Evolutionary conservation across 2,329 filamentous ascomycete genomes (phyloP), one percentile per base, ranked within the genome.

Genomic region (Tolypocladium paradoxum): DNA sequence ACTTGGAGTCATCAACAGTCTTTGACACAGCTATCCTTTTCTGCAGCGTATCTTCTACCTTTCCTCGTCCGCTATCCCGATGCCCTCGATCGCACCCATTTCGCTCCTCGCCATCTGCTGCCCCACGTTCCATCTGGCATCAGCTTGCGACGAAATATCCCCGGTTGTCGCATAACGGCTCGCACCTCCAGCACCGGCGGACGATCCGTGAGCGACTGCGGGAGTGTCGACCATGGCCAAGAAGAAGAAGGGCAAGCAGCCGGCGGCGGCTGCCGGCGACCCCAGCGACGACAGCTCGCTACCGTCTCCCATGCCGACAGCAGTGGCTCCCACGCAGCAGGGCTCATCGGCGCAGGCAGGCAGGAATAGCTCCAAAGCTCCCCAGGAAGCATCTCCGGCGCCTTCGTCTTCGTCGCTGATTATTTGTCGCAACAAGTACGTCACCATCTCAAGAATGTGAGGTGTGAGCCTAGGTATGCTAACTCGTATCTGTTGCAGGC

Each of bases 391-490:
- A 2, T 49, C 54, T 6, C 7, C 29, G 24, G 50, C 56, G 27
- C 51, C 56, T 14, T 24, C 53, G 46, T 49, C 57, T 8, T 55
- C 59, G 24, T 56, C 57, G 22, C 58, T 67, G 45, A 54, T 59
- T 24, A 63, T 67, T 54, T 84, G 81, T 71, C 80, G 83, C 62
- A 85, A 86, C 69, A 86, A 86, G 83, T 85, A 76, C 65, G 78
- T 78, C 9, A 18, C 11, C 8, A 6, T 31, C 6, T 37, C n/a
- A 16, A 48, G 18, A 6, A n/a, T 8, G 12, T 7, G 14, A 22
- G 6, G 4, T 9, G 16, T 9, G 38, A 2, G 18, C 2, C 9
- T 14, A n/a, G n/a, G n/a, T n/a, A 16, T 33, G 27, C 43, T 47
- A 6, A 47, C 18, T 20, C 18, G 18, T 27, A 31, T 6, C 27